These are phyloP conservation scores for Sphaceloma murrayae DNA, from an alignment of 2,329 filamentous ascomycete genomes.

Conservation along the genomic window DNA sequence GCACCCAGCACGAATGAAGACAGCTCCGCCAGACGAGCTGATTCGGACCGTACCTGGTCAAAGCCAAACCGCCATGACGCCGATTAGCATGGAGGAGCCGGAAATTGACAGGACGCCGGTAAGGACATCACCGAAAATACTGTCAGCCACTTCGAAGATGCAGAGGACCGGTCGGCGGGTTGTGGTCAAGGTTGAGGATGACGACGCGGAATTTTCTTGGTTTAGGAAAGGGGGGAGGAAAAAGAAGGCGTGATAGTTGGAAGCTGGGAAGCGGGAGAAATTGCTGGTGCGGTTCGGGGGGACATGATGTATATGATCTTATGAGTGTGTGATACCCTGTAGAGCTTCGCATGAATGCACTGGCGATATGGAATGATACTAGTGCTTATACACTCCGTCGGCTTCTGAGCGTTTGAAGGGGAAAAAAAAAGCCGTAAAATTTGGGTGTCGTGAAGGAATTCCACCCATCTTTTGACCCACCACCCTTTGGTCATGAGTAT, in stretches of 20 bases:
- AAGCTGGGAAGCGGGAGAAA: background rate
- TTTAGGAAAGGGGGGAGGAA: background rate
- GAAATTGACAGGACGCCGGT: background rate
- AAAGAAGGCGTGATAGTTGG: slow-evolving; percentile 1
- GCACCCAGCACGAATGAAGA: background rate
- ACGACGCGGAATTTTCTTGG: background rate
- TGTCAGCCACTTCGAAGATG: background rate
- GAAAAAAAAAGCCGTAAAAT: no score
- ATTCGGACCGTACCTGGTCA: background rate
- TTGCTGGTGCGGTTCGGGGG: background rate
- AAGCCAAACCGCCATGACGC: background rate
- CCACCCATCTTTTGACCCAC: no score
- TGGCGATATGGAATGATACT: no score
- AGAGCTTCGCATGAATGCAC: background rate
- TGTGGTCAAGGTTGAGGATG: background rate
- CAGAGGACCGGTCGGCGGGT: background rate
- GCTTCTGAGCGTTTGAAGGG: no score
- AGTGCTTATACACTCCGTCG: no score
- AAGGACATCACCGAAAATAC: background rate
- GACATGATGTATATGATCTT: background rate
- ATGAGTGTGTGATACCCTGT: slow-evolving; percentile 14
- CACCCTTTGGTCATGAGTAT: no score
- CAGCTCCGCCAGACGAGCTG: slow-evolving; percentile 6
- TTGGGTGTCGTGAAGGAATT: no score
- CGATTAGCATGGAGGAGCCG: slow-evolving; percentile 4